These are phyloP conservation scores for Colletotrichum orchidophilum DNA, from an alignment of 2,329 filamentous ascomycete genomes.

Conservation along the genomic window DNA sequence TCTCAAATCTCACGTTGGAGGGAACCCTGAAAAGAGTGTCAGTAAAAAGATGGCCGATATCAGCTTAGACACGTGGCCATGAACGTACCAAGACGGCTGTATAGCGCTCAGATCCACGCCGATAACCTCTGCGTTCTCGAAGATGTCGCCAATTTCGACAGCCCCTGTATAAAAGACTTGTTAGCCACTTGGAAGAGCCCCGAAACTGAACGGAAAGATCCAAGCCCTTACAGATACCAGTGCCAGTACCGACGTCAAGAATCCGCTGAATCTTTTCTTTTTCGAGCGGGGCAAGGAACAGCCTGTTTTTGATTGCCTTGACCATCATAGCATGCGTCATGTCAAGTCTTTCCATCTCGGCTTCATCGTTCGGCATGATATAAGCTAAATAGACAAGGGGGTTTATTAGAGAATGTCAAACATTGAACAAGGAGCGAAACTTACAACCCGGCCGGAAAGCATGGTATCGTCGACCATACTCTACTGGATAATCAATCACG, in stretches of 20 bases:
- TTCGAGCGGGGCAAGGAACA: not conserved
- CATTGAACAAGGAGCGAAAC: not conserved
- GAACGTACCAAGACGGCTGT: constrained; percentile 56
- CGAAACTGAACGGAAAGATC: not conserved
- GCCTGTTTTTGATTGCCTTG: not conserved
- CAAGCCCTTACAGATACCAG: constrained; percentile 54
- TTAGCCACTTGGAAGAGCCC: not conserved
- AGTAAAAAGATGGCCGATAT: not conserved
- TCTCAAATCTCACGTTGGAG: constrained; percentile 76
- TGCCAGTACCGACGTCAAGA: constrained; percentile 52
- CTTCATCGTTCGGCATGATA: not conserved
- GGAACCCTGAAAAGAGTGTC: constrained; percentile 62
- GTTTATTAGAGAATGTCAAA: not conserved
- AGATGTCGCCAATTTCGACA: constrained; percentile 71
- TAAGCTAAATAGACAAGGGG: not conserved
- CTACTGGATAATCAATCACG: not conserved
- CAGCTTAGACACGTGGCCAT: not conserved
- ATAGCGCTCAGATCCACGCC: constrained; percentile 75
- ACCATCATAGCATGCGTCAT: not conserved
- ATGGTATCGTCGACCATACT: not conserved
- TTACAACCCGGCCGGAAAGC: not conserved
- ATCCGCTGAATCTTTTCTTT: constrained; percentile 15
- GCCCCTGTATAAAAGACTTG: constrained; percentile 47
- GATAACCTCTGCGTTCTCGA: constrained; percentile 65
- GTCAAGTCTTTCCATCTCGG: not conserved